Evolutionary conservation across 2,329 filamentous ascomycete species (phyloP).

Genomic region (Aspergillus jensenii): DNA sequence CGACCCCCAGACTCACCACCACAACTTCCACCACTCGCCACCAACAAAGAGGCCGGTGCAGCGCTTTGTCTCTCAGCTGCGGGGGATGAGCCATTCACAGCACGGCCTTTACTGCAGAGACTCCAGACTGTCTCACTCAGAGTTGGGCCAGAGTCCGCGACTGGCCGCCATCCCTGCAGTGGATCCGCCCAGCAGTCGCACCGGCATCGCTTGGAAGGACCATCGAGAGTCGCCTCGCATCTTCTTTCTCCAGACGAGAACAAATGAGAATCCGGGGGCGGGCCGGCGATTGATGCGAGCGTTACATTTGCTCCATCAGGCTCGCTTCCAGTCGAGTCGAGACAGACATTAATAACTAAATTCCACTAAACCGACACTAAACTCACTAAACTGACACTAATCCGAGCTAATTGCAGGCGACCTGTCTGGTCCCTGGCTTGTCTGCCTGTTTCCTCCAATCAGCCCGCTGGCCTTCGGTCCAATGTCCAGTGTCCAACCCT

Average conservation of each 20-base stretch:
- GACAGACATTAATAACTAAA: no score
- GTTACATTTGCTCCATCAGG: not conserved
- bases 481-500: not conserved
- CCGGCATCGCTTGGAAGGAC: not conserved
- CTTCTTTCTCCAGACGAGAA: slow-evolving; percentile 4
- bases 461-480: not conserved
- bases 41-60: not conserved
- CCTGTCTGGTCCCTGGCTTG: not conserved
- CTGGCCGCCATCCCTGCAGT: not conserved
- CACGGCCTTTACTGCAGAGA: not conserved
- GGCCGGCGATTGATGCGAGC: slow-evolving; percentile 12
- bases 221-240: no score
- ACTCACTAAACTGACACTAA: no score
- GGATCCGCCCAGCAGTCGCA: not conserved
- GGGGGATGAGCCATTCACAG: not conserved
- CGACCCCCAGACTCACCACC: not conserved
- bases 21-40: not conserved
- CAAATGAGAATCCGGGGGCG: slow-evolving; percentile 28
- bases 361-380: no score
- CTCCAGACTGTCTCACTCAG: not conserved
- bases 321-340: no score
- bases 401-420: not conserved
- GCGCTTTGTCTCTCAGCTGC: no score
- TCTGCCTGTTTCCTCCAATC: not conserved
- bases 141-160: not conserved